These are phyloP conservation scores for Boletellus ananiceps DNA, from an alignment of 768 basidiomycete genomes.

Conservation along the genomic window DNA sequence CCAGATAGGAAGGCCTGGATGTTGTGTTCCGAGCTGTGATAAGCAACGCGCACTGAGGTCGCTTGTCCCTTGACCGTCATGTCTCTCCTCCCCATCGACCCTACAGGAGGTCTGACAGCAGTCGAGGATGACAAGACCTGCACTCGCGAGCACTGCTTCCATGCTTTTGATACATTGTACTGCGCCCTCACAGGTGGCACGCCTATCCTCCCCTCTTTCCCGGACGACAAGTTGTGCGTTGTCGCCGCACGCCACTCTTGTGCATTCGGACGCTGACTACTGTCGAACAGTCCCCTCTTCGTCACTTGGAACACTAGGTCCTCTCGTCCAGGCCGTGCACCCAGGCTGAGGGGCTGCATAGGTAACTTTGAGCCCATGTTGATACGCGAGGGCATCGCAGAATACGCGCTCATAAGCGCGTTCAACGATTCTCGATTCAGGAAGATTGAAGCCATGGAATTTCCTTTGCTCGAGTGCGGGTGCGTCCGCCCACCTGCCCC, in stretches of 20 bases:
- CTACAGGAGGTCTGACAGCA: slow-evolving; percentile 37
- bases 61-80: slow-evolving; percentile 35
- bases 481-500: slow-evolving; percentile 37
- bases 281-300: slow-evolving; percentile 61
- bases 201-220: slow-evolving; percentile 59
- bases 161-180: slow-evolving; percentile 78
- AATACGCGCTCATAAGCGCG: slow-evolving; percentile 91
- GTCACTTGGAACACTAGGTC: slow-evolving; percentile 90
- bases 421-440: slow-evolving; percentile 85
- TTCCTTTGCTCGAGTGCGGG: slow-evolving; percentile 83
- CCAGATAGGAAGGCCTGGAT: slow-evolving; percentile 27
- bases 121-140: slow-evolving; percentile 48
- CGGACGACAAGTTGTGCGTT: slow-evolving; percentile 75
- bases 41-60: slow-evolving; percentile 1
- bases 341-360: slow-evolving; percentile 86
- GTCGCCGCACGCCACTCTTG: slow-evolving; percentile 20
- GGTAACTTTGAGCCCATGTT: slow-evolving; percentile 82
- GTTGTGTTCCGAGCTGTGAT: neutral
- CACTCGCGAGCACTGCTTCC: slow-evolving; percentile 70
- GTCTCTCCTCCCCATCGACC: slow-evolving; percentile 54
- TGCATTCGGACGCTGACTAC: slow-evolving; percentile 4
- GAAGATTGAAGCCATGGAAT: slow-evolving; percentile 70
- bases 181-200: slow-evolving; percentile 57
- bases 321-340: slow-evolving; percentile 52
- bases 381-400: slow-evolving; percentile 70